phyloP scores from a whole-genome alignment of 345 rosid genomes.

The Boechera retrofracta region DNA sequence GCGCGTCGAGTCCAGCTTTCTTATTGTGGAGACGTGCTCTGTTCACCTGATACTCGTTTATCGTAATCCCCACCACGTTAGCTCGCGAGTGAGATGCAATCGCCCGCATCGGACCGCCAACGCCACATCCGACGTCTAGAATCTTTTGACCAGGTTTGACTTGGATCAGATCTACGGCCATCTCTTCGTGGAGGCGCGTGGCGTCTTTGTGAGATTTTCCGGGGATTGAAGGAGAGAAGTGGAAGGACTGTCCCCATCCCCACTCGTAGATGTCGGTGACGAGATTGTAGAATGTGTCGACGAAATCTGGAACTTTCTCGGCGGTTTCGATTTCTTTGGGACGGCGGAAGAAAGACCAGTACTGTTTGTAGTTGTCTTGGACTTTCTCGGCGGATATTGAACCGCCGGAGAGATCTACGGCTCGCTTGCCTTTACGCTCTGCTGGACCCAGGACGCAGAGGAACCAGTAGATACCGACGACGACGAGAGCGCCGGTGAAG shows the following conservation, averaged over 20 bases:
- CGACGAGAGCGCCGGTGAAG: slow-evolving; percentile 75
- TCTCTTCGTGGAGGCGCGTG: slow-evolving; percentile 90
- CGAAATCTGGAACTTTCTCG: slow-evolving; percentile 92
- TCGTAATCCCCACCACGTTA: slow-evolving; percentile 87
- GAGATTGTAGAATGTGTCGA: slow-evolving; percentile 93
- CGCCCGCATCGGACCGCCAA: slow-evolving; percentile 99
- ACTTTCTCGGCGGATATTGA: slow-evolving; percentile 93
- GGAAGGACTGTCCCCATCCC: slow-evolving; percentile 99
- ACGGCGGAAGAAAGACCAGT: slow-evolving; percentile 94
- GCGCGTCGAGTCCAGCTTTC: slow-evolving; percentile 83
- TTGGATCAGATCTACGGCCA: slow-evolving; percentile 82
- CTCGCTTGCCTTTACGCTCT: slow-evolving; percentile 82
- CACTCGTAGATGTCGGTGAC: slow-evolving; percentile 99
- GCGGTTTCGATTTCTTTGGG: slow-evolving; percentile 89
- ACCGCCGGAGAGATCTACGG: slow-evolving; percentile 83
- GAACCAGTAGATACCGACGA: slow-evolving; percentile 88
- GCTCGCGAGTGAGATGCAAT: slow-evolving; percentile 93
- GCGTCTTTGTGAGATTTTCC: slow-evolving; percentile 87
- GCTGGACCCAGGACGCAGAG: slow-evolving; percentile 89
- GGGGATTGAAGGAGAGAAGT: slow-evolving; percentile 80
- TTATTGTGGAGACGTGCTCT: slow-evolving; percentile 89
- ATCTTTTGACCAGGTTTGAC: slow-evolving; percentile 63
- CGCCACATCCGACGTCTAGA: slow-evolving; percentile 96
- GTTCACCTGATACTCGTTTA: slow-evolving; percentile 93
- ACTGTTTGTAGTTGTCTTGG: slow-evolving; percentile 77